These are phyloP conservation scores for Yamadazyma kitorensis DNA, from an alignment of 805 yeast genomes.

Conservation along the genomic window DNA sequence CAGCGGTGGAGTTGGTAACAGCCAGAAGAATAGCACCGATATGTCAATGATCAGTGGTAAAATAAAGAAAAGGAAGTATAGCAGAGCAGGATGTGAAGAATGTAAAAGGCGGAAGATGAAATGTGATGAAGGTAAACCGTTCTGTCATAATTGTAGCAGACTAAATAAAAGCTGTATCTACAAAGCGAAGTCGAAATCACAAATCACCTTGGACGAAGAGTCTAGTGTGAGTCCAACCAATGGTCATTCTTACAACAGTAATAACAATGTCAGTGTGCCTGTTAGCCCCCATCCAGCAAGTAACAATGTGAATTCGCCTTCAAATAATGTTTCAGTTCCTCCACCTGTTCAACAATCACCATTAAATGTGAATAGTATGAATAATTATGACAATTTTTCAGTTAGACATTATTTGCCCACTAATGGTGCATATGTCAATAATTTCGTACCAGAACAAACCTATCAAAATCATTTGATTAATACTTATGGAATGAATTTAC, in stretches of 20 bases:
- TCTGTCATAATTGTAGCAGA: constrained; percentile 34
- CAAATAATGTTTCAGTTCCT: too few species aligned
- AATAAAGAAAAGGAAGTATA: constrained; percentile 36
- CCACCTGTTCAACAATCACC: too few species aligned
- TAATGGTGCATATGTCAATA: constrained; percentile 11
- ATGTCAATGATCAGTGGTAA: constrained; percentile 1
- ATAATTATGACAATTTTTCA: constrained; percentile 4
- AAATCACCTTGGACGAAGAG: constrained; percentile 1
- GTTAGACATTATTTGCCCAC: constrained; percentile 11
- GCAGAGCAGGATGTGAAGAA: constrained; percentile 41
- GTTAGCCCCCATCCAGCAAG: too few species aligned
- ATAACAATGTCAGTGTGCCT: too few species aligned
- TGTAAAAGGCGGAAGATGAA: constrained; percentile 44
- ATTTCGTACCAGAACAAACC: constrained; percentile 6
- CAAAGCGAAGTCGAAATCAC: constrained; percentile 1
- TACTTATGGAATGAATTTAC: too few species aligned
- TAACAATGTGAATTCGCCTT: too few species aligned
- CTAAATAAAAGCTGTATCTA: constrained; percentile 32
- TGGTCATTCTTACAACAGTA: too few species aligned
- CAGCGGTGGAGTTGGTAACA: too few species aligned
- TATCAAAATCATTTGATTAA: too few species aligned
- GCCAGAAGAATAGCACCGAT: too few species aligned
- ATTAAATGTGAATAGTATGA: too few species aligned
- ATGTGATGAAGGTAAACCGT: constrained; percentile 40
- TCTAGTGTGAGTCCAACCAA: too few species aligned